These are phyloP conservation scores for Cutaneotrichosporon sp. DNA, from an alignment of 1,284 basidiomycete genomes.

Conservation along the genomic window DNA sequence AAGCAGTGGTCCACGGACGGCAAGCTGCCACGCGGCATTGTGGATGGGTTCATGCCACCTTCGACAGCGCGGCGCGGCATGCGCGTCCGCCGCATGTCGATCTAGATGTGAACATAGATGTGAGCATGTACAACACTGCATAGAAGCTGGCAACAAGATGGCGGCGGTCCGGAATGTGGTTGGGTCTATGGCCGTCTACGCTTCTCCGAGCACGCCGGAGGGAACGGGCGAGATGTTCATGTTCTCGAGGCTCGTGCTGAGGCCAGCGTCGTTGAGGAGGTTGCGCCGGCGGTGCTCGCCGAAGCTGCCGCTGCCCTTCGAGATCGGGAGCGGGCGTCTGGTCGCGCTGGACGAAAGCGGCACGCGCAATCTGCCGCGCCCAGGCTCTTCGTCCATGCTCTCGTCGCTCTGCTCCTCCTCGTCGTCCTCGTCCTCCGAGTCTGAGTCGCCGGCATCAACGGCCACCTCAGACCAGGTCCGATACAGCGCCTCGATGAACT, in stretches of 20 bases:
- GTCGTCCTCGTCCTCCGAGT: constrained; percentile 47
- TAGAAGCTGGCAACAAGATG: constrained; percentile 2
- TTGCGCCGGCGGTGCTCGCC: constrained; percentile 11
- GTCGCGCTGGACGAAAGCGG: background rate
- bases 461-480: constrained; percentile 55
- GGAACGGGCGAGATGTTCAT: constrained; percentile 42
- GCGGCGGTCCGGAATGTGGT: too few relatives aligned
- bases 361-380: background rate
- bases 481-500: constrained; percentile 53
- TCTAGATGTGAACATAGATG: background rate
- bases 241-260: constrained; percentile 40
- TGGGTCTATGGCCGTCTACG: background rate
- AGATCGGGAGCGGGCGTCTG: constrained; percentile 4
- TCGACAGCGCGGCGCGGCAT: constrained; percentile 32
- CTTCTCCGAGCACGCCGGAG: background rate
- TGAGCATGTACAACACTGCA: constrained; percentile 11
- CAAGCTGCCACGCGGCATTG: constrained; percentile 64
- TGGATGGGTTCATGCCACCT: constrained; percentile 48
- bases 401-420: constrained; percentile 46
- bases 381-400: constrained; percentile 1
- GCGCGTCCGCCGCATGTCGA: constrained; percentile 28
- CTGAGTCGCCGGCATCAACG: constrained; percentile 41
- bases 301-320: constrained; percentile 14
- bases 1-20: constrained; percentile 77
- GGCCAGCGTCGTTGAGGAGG: constrained; percentile 25